These are phyloP conservation scores for Irpex sp. DNA, from an alignment of 1,284 basidiomycete genomes.

Conservation along the genomic window DNA sequence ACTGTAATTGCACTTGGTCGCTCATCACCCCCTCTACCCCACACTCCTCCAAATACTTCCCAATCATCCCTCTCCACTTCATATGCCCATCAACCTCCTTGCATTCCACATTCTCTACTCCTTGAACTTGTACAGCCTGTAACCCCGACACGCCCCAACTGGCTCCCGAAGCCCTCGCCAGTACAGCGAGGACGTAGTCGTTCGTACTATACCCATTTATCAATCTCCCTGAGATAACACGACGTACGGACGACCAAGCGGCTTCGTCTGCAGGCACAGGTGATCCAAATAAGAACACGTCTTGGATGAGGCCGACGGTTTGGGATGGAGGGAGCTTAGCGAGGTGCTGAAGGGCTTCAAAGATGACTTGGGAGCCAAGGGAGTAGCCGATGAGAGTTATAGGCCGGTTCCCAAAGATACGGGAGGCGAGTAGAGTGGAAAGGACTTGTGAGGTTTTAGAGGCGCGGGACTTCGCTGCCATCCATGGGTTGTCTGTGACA, in stretches of 20 bases:
- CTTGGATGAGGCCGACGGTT: constrained; percentile 60
- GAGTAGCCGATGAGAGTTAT: constrained; percentile 56
- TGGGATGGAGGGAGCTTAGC: constrained; percentile 37
- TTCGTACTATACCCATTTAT: constrained; percentile 71
- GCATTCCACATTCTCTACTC: constrained; percentile 68
- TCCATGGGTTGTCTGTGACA: constrained; percentile 54
- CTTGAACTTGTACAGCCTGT: constrained; percentile 57
- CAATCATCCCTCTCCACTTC: constrained; percentile 51
- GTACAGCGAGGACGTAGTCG: constrained; percentile 75
- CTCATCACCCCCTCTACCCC: constrained; percentile 37
- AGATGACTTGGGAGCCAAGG: constrained; percentile 51
- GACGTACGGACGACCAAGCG: constrained; percentile 61
- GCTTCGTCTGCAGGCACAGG: constrained; percentile 54
- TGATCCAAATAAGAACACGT: constrained; percentile 73
- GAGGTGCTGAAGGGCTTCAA: constrained; percentile 41
- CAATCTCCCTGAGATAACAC: constrained; percentile 64
- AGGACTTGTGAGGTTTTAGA: constrained; percentile 54
- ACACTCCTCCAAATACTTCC: constrained; percentile 38
- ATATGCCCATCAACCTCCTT: constrained; percentile 51
- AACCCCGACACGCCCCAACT: constrained; percentile 72
- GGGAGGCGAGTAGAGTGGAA: constrained; percentile 46
- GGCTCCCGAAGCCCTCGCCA: constrained; percentile 61
- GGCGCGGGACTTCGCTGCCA: constrained; percentile 49
- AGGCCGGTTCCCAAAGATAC: constrained; percentile 54
- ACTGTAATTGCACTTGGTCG: constrained; percentile 34